A percentile compares a stretch with the other conserved stretches of the same genome.
phyloP scores from a whole-genome alignment of 139 green algal species.

The Chlorella ohadii region DNA sequence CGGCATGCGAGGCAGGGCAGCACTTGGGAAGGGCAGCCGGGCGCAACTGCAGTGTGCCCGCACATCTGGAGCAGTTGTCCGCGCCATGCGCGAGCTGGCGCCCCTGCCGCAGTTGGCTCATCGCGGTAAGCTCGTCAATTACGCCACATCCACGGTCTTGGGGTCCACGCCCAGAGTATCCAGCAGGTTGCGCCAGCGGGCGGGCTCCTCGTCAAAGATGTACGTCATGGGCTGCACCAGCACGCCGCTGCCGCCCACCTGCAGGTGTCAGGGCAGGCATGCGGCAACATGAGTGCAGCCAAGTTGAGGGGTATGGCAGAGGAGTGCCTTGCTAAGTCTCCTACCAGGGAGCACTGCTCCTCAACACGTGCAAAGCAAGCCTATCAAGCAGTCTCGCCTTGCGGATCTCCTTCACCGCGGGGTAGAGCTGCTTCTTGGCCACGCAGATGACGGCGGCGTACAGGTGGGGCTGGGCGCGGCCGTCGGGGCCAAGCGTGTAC shows the following conservation, averaged over 20 bases:
- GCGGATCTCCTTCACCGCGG: constrained; percentile 85
- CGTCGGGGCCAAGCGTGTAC: constrained; percentile 54
- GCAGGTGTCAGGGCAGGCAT: neutral
- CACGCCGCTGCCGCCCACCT: constrained; percentile 93
- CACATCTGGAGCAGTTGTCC: too few species aligned
- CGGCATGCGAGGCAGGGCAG: too few species aligned
- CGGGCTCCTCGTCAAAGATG: constrained; percentile 98
- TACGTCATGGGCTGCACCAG: constrained; percentile 98
- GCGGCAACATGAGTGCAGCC: neutral
- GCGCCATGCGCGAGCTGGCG: too few species aligned
- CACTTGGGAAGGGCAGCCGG: too few species aligned
- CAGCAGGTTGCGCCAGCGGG: constrained; percentile 84
- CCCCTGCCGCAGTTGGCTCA: too few species aligned
- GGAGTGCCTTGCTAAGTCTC: too few species aligned
- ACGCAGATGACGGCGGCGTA: constrained; percentile 89
- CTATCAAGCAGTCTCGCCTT: constrained; percentile 72
- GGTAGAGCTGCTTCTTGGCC: constrained; percentile 90
- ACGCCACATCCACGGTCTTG: too few species aligned
- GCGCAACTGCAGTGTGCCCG: too few species aligned
- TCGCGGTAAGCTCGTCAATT: too few species aligned
- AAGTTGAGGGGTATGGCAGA: too few species aligned
- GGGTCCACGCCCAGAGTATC: constrained; percentile 62
- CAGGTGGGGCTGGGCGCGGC: constrained; percentile 51
- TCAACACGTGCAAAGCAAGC: too few species aligned
- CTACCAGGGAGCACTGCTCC: too few species aligned